Base-by-base conservation (phyloP, 495 filamentous ascomycete species). In the Penicillium lividum region DNA sequence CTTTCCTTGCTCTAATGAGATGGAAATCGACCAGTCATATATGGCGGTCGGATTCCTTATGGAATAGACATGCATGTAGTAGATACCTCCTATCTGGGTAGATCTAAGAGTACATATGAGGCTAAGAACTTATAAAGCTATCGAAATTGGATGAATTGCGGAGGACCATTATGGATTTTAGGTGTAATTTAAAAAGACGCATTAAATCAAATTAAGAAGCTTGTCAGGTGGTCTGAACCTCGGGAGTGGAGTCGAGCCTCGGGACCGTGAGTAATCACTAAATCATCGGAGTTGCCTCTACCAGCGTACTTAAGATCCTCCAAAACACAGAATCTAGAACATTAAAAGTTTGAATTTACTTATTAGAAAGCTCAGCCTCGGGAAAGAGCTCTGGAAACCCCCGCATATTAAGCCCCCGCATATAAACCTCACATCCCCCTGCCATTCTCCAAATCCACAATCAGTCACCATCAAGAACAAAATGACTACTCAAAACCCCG, bases 401-500 rank as follows among this genome's bases (percentile, higher is more conserved):
- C 18, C 22, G 45, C 27, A 18, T 11, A 48, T 27, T 1, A 7
- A 33, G 9, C 7, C 7, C 18, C 43, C 27, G 5, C 22, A 25
- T 27, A 47, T 25, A 27, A 15, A 47, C 45, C 45, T 13, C 7
- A 47, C 44, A 29, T 47, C 13, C 28, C 44, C 44, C 44, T 22
- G 18, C 5, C 0, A 15, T 16, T 7, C 44, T 47, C 1, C 33
- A 40, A 38, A 7, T 16, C 11, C 2, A 47, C 38, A 18, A 28
- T 28, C 30, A 28, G 25, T 44, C 28, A 4, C 38, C 33, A 33
- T 5, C 4, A 51, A 16, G n/a, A 11, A 3, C 53, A 65, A 44
- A n/a, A 71, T 70, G 66, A 34, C 65, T n/a, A 54, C 53, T 16
- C 16, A 30, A 11, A 68, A 72, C 28, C 72, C 73, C 30, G 86